Base-by-base conservation (phyloP, 1,139 yeast species). In the Insectozyma bohioensis region DNA sequence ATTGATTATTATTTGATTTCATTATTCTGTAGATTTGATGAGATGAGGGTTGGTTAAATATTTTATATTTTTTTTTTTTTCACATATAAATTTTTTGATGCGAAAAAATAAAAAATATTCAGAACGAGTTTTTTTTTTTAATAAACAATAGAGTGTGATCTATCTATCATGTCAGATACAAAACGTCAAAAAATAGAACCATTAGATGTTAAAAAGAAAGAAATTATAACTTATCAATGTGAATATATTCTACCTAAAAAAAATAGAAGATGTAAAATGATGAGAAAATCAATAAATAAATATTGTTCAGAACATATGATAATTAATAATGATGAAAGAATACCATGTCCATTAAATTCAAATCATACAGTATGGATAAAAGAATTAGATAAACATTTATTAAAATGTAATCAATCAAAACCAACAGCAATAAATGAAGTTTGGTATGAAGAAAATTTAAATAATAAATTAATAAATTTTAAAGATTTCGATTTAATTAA, bases 331-430 rank as follows among this genome's bases (percentile, higher is more conserved):
- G 16, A 24, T n/a, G 61, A 60, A 20, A 60, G 96, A 40, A 68
- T 88, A 0, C 77, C 81, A 4, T 88, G 97, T 56, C 90, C 96
- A 0, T 52, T 82, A 20, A 95, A 87, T 51, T 77, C 81, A 0
- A 67, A 75, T 5, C 97, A 88, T 54, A 72, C 84, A 0, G 78
- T 88, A 0, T 80, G 87, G 85, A 64, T 65, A 31, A 63, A 68
- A 27, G 79, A 76, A 33, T 52, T 86, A 29, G 55, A 61, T 6
- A 57, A 52, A 16, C 97, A 88, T 56, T 30, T 81, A 34, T 62
- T 58, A 36, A 79, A 76, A 48, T 88, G 97, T 54, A 79, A 74
- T 47, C 72, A 70, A 27, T 13, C 25, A 15, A 45, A 56, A 40
- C 57, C 63, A 1, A 51, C 49, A 30, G 56, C 48, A 19, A 44